Evolutionary conservation across 2,329 filamentous ascomycete species (phyloP).

Genomic region (Paraphaeosphaeria sporulosa): DNA sequence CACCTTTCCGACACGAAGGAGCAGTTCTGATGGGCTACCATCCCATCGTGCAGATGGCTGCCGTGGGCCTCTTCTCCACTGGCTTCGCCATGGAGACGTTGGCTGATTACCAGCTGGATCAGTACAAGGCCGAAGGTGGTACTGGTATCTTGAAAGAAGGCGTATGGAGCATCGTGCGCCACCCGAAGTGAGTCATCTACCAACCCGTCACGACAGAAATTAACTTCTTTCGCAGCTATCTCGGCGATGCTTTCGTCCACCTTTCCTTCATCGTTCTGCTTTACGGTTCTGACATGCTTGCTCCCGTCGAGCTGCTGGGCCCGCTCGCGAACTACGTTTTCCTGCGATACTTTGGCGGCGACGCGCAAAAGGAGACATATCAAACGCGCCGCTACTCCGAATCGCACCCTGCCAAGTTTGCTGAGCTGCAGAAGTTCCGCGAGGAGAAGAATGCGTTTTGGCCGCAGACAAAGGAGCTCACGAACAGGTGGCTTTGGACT

Average conservation of each 20-base stretch:
- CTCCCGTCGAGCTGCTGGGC: constrained; percentile 63
- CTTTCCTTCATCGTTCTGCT: constrained; percentile 66
- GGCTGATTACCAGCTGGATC: constrained; percentile 64
- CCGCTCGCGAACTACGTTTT: constrained; percentile 66
- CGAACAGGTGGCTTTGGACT: constrained; percentile 65
- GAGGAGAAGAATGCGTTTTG: constrained; percentile 67
- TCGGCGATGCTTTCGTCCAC: constrained; percentile 67
- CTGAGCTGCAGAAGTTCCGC: constrained; percentile 61
- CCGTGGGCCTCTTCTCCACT: constrained; percentile 64
- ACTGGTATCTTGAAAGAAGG: constrained; percentile 60
- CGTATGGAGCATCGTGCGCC: constrained; percentile 68
- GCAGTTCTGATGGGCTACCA: constrained; percentile 48
- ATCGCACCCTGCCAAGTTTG: constrained; percentile 60
- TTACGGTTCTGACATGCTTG: constrained; percentile 62
- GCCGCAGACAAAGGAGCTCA: constrained; percentile 59
- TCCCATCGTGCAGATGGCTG: constrained; percentile 47
- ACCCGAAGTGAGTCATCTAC: constrained; percentile 64
- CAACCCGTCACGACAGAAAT: constrained; percentile 1
- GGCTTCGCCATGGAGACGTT: constrained; percentile 65
- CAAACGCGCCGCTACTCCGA: constrained; percentile 62
- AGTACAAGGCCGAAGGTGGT: constrained; percentile 56
- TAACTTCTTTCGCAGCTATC: constrained; percentile 56
- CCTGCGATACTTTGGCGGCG: constrained; percentile 65
- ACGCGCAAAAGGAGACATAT: constrained; percentile 61
- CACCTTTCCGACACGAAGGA: constrained; percentile 60